Conservation (phyloP, 1,139 yeast species). For the Yamadazyma atmosphaerica region DNA sequence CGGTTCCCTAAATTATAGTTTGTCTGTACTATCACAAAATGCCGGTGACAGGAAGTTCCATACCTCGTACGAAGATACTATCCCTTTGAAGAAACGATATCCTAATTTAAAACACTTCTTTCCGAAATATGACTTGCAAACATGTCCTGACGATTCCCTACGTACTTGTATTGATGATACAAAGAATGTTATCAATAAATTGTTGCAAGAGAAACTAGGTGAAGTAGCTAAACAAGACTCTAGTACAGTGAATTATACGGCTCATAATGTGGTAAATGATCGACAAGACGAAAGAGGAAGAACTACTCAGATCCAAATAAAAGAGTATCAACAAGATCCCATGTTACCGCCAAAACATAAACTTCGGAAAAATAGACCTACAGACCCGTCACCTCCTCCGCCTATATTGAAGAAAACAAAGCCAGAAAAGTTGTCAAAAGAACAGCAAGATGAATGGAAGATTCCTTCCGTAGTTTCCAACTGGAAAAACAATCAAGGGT, state of each 20-base stretch:
- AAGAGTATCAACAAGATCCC: slow-evolving; percentile 66
- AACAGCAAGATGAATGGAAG: slow-evolving; percentile 79
- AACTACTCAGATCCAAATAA: slow-evolving; percentile 30
- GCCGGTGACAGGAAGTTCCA: slow-evolving; percentile 19
- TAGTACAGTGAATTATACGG: slow-evolving; percentile 22
- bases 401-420: slow-evolving; percentile 35
- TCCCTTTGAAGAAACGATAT: slow-evolving; percentile 39
- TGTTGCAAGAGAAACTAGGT: slow-evolving; percentile 23
- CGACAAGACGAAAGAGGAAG: slow-evolving; percentile 14
- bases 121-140: slow-evolving; percentile 31
- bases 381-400: slow-evolving; percentile 67
- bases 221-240: slow-evolving; percentile 13
- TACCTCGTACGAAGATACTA: slow-evolving; percentile 38
- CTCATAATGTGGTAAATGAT: slow-evolving; percentile 17
- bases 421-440: slow-evolving; percentile 55
- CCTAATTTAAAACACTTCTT: slow-evolving; percentile 44
- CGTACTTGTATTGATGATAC: slow-evolving; percentile 31
- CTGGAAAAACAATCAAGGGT: slow-evolving; percentile 96
- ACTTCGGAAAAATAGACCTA: slow-evolving; percentile 69
- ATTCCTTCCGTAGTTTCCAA: slow-evolving; percentile 92
- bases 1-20: slow-evolving; percentile 29
- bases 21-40: slow-evolving; percentile 22
- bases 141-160: slow-evolving; percentile 31
- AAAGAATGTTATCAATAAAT: slow-evolving; percentile 20
- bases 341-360: slow-evolving; percentile 81